phyloP scores from a whole-genome alignment of 257 asterid species.

The Fraxinus quadrangulata region DNA sequence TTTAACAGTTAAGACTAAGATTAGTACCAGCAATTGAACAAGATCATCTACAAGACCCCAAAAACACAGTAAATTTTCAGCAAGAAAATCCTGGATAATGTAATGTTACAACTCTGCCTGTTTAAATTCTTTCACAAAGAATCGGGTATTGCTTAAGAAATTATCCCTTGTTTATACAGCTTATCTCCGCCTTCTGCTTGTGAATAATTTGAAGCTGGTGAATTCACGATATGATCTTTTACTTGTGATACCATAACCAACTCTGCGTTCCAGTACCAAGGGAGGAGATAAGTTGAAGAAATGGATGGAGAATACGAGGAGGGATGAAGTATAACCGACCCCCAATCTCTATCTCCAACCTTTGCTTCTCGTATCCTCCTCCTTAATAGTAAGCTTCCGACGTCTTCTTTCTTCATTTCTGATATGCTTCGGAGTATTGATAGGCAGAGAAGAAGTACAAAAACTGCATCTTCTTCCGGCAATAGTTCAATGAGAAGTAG shows the following conservation, averaged over 20 bases:
- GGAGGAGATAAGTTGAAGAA: slow-evolving; percentile 54
- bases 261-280: slow-evolving; percentile 83
- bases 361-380: slow-evolving; percentile 69
- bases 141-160: slow-evolving; percentile 25
- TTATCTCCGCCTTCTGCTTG: slow-evolving; percentile 84
- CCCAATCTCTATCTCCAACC: slow-evolving; percentile 83
- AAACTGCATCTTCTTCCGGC: slow-evolving; percentile 87
- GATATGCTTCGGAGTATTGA: slow-evolving; percentile 63
- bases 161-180: slow-evolving; percentile 59
- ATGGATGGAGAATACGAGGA: slow-evolving; percentile 35
- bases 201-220: slow-evolving; percentile 44
- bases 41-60: background rate
- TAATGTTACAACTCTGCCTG: background rate
- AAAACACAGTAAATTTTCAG: background rate
- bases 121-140: background rate
- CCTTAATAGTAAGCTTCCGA: slow-evolving; percentile 64
- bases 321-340: slow-evolving; percentile 72
- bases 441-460: slow-evolving; percentile 66
- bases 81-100: background rate
- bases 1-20: background rate
- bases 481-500: slow-evolving; percentile 53
- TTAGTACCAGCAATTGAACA: background rate
- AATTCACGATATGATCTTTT: slow-evolving; percentile 37
- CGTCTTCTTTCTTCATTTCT: slow-evolving; percentile 61
- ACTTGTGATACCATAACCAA: slow-evolving; percentile 49